Base-by-base conservation (phyloP, 2,329 filamentous ascomycete genomes). In the Polytolypa hystricis region DNA sequence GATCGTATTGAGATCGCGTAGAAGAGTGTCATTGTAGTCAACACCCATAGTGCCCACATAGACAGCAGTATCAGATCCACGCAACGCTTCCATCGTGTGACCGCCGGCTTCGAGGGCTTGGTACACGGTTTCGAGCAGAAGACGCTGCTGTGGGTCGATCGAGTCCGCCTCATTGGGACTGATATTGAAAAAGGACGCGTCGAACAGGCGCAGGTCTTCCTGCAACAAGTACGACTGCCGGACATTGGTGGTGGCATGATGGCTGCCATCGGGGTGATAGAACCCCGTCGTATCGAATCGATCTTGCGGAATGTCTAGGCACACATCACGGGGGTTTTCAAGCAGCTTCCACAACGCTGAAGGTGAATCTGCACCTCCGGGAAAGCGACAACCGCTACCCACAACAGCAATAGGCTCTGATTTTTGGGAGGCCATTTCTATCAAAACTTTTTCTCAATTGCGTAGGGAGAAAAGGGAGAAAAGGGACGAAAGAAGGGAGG, bases 321-420 rank as follows among this genome's bases (percentile, higher is more conserved):
- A 25, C 7, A 41, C 7, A 15, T 41, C 34, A 6, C 20, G 48
- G 10, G 32, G 48, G n/a, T 3, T 51, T 8, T 33, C 34, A 11
- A 53, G 44, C 33, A 63, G 55, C 2, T 60, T 45, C 62, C 64
- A 66, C 2, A 65, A 47, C 28, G 58, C 57, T n/a, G 60, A 57
- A 4, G 59, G 58, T 8, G 50, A 52, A 20, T 44, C 49, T 23
- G 53, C 53, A 20, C 47, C 47, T 0, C 64, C 65, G 0, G 66
- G 64, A 15, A 69, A 61, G 0, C 66, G 54, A 19, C 66, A 66
- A 1, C 54, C 61, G 31, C 38, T 63, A 17, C 65, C 64, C 5
- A 69, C 49, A 10, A 69, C 52, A 15, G 65, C 66, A 15, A 69
- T 64, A 27, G 62, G 59, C 33, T 60, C 56, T 7, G n/a, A n/a